Base-by-base conservation (phyloP, 2,329 filamentous ascomycete genomes). In the Alternaria metachromatica region DNA sequence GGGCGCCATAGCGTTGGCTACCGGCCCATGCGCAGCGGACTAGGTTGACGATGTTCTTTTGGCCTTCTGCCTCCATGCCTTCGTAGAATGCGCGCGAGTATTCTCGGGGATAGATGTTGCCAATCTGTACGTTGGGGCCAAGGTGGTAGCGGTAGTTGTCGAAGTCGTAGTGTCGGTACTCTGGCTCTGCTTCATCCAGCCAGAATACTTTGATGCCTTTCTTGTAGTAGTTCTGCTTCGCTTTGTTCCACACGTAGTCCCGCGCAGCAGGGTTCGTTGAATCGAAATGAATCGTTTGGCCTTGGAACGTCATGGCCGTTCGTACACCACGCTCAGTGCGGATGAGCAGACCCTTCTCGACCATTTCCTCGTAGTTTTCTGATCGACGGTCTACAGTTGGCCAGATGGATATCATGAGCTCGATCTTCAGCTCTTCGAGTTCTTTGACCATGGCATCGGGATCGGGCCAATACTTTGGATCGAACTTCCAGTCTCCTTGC, bases 331-430 rank as follows among this genome's bases (percentile, higher is more conserved):
- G 83, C 63, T 91, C 89, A 9, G 82, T 83, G 0, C 87, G 85
- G 63, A 91, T 88, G 2, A 91, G 82, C 4, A 86, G 82, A 0
- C 89, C 89, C 10, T 83, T 82, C 59, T 88, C 86, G 0, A 89
- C 77, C 87, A 91, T 90, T 65, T 90, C 85, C 0, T 82, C 69
- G 70, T 86, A 90, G 72, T 90, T 90, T 45, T 88, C 86, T 0
- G 85, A 88, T 2, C 76, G 72, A 12, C 82, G 83, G 57, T 90
- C 87, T 1, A 91, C 88, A 0, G 88, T 90, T 0, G 89, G 89
- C 89, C 89, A 91, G 67, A 91, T 86, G 0, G 88, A 90, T 0
- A 91, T 87, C 88, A 91, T 91, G 4, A 90, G 82, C 70, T 91
- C 88, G 49, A 91, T 85, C 0, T 83, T 82, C 63, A 91, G 76